These are phyloP conservation scores for Chimonanthus praecox DNA, from an alignment of 164 flowering plant genomes.

Conservation along the genomic window DNA sequence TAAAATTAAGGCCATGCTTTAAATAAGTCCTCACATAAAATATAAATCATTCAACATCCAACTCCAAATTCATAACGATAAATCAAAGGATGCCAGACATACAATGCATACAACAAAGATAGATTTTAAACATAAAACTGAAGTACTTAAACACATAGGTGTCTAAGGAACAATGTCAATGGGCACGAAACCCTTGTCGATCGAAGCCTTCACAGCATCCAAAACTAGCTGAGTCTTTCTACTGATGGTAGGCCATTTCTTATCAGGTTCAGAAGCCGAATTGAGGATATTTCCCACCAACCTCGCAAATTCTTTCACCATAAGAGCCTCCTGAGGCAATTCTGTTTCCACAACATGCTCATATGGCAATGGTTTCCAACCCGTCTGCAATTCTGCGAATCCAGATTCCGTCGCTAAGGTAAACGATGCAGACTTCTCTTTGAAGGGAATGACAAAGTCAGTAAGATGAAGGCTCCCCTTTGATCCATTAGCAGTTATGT, in stretches of 20 bases:
- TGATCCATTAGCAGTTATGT: constrained; percentile 23
- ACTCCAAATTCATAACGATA: too few relatives aligned
- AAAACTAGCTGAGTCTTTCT: constrained; percentile 32
- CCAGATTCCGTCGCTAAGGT: constrained; percentile 9
- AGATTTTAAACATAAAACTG: too few relatives aligned
- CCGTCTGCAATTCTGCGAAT: constrained; percentile 20
- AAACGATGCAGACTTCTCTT: constrained; percentile 21
- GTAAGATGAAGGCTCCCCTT: constrained; percentile 24
- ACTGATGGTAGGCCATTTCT: constrained; percentile 27
- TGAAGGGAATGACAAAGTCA: constrained; percentile 28
- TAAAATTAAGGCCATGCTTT: too few relatives aligned
- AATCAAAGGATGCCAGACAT: too few relatives aligned
- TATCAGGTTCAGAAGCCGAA: constrained; percentile 17
- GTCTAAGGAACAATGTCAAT: constrained; percentile 2
- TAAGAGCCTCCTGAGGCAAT: constrained; percentile 34
- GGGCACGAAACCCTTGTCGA: constrained; percentile 12
- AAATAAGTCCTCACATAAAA: too few relatives aligned
- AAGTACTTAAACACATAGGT: too few relatives aligned
- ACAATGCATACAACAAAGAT: too few relatives aligned
- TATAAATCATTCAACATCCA: too few relatives aligned
- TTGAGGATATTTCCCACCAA: constrained; percentile 19
- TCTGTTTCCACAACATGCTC: constrained; percentile 18
- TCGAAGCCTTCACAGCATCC: constrained; percentile 33
- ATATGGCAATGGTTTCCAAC: constrained; percentile 19
- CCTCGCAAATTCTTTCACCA: constrained; percentile 33